Conservation (phyloP, 495 filamentous ascomycete species). For the Penicillium roqueforti region DNA sequence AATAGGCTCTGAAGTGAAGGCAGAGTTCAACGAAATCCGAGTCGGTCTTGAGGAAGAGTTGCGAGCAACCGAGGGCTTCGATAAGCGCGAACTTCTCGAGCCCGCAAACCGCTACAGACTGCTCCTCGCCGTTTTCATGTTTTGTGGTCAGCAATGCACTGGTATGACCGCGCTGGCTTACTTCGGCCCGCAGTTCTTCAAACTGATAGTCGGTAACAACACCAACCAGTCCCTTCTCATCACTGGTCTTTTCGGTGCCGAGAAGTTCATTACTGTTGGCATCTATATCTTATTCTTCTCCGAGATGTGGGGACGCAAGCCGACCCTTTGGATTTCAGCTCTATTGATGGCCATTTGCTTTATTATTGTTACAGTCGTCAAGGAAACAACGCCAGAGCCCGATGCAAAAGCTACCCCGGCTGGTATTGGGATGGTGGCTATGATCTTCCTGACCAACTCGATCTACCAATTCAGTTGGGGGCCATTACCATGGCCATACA, state of each 20-base stretch:
- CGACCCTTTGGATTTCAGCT: slow-evolving; percentile 50
- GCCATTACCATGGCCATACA: slow-evolving; percentile 49
- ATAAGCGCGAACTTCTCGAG: slow-evolving; percentile 41
- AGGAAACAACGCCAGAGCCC: slow-evolving; percentile 32
- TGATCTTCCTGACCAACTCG: slow-evolving; percentile 46
- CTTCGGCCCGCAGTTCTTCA: slow-evolving; percentile 49
- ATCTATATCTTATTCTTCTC: slow-evolving; percentile 49
- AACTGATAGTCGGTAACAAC: slow-evolving; percentile 39
- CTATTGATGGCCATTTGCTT: slow-evolving; percentile 44
- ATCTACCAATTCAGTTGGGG: slow-evolving; percentile 51
- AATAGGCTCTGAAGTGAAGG: slow-evolving; percentile 29
- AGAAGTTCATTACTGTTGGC: slow-evolving; percentile 44
- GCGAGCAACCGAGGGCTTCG: slow-evolving; percentile 40
- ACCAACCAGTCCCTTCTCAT: slow-evolving; percentile 39
- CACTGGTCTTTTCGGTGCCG: slow-evolving; percentile 48
- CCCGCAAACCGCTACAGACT: slow-evolving; percentile 44
- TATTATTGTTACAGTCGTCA: slow-evolving; percentile 46
- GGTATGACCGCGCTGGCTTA: slow-evolving; percentile 44
- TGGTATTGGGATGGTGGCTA: slow-evolving; percentile 43
- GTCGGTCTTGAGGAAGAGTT: slow-evolving; percentile 41
- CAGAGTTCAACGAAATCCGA: slow-evolving; percentile 44
- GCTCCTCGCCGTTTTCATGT: slow-evolving; percentile 36
- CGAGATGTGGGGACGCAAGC: slow-evolving; percentile 52
- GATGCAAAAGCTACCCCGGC: slow-evolving; percentile 30
- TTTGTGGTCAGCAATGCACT: slow-evolving; percentile 37